Evolutionary conservation across 2,329 filamentous ascomycete genomes (phyloP).

Genomic region (Beauveria medogensis): DNA sequence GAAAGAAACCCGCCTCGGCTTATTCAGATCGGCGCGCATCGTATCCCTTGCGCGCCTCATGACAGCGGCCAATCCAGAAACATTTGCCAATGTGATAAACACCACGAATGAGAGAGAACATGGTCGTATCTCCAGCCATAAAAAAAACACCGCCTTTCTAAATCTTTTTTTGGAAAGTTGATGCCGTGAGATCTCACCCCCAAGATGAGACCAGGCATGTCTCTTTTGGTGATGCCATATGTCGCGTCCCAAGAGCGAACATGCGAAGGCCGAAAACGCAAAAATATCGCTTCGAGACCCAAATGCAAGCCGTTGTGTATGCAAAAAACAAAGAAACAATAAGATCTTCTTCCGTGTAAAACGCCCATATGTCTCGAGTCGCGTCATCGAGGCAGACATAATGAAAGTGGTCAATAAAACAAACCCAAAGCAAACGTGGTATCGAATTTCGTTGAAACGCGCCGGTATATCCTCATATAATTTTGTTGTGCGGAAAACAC

Average conservation of each 20-base stretch:
- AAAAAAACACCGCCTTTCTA: slow-evolving; percentile 34
- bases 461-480: slow-evolving; percentile 29
- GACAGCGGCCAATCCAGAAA: slow-evolving; percentile 22
- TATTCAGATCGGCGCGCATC: slow-evolving; percentile 17
- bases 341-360: slow-evolving; percentile 11
- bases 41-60: slow-evolving; percentile 27
- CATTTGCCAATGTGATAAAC: slow-evolving; percentile 27
- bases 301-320: slow-evolving; percentile 29
- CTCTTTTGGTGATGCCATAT: slow-evolving; percentile 4
- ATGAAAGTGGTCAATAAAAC: slow-evolving; percentile 22
- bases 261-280: slow-evolving; percentile 36
- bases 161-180: slow-evolving; percentile 37
- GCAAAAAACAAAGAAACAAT: slow-evolving; percentile 17
- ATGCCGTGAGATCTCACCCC: slow-evolving; percentile 40
- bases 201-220: slow-evolving; percentile 16
- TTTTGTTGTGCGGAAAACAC: slow-evolving; percentile 21
- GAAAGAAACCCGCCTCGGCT: not conserved
- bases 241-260: slow-evolving; percentile 11
- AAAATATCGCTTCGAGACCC: slow-evolving; percentile 11
- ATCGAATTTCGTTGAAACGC: slow-evolving; percentile 33
- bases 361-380: slow-evolving; percentile 34
- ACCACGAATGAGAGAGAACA: slow-evolving; percentile 13
- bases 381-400: slow-evolving; percentile 25
- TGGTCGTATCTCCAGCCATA: slow-evolving; percentile 20
- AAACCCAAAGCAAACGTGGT: slow-evolving; percentile 33